Evolutionary conservation across 1,284 basidiomycete species (phyloP).

Genomic region (Irpex sp.): DNA sequence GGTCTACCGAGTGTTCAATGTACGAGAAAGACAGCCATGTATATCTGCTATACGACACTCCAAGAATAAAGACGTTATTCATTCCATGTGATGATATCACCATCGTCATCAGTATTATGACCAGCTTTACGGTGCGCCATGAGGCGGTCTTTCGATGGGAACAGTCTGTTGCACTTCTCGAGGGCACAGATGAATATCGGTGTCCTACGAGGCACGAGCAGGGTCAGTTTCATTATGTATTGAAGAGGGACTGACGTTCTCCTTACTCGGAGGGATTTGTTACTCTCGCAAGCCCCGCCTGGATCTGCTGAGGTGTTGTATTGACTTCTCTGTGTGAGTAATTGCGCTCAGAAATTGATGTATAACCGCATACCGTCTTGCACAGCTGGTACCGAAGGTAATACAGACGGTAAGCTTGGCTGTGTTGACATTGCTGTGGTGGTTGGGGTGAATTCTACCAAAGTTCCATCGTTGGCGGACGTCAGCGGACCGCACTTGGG

Average conservation of each 20-base stretch:
- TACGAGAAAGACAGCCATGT: not conserved
- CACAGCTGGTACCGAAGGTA: constrained; percentile 27
- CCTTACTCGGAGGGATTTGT: constrained; percentile 52
- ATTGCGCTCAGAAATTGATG: not conserved
- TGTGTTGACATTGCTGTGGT: constrained; percentile 21
- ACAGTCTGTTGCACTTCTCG: constrained; percentile 65
- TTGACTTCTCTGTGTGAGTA: constrained; percentile 27
- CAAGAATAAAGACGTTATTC: constrained; percentile 25
- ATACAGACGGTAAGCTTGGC: constrained; percentile 26
- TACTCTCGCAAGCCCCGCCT: constrained; percentile 43
- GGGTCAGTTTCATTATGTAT: too few relatives aligned
- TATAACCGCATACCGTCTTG: constrained; percentile 25
- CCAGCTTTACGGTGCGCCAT: constrained; percentile 72
- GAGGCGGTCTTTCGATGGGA: constrained; percentile 65
- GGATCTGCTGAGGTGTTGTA: constrained; percentile 47
- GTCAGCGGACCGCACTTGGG: not conserved
- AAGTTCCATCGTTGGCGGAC: not conserved
- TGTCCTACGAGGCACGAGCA: constrained; percentile 37
- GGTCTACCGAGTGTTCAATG: not conserved
- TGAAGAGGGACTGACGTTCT: not conserved
- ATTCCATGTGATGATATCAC: constrained; percentile 75
- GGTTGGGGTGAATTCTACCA: not conserved
- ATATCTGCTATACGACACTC: not conserved
- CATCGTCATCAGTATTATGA: constrained; percentile 56
- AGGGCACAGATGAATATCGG: constrained; percentile 65